A percentile compares a stretch with the other conserved stretches of the same genome.
Evolutionary conservation across 306 rosid species (phyloP).

Genomic region (Pyrus pyrifolia): DNA sequence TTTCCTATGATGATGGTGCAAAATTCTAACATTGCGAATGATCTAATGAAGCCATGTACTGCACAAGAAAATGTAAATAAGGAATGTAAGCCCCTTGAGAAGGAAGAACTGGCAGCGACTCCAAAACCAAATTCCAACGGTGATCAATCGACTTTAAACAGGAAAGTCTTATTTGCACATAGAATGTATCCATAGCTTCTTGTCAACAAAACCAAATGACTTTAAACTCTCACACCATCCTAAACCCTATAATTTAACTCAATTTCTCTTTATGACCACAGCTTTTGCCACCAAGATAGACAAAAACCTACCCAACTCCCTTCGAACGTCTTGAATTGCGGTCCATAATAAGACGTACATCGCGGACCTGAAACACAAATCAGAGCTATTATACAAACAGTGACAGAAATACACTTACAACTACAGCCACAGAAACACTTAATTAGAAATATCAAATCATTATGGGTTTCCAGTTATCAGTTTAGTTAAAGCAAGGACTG

Average conservation of each 20-base stretch:
- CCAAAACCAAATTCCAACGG: not conserved
- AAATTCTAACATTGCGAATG: not conserved
- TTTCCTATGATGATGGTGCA: not conserved
- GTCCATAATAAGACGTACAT: conserved; percentile 95
- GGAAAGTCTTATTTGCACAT: not conserved
- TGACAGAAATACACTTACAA: not conserved
- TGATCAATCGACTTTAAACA: not conserved
- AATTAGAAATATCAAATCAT: not conserved
- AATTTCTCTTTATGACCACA: not conserved
- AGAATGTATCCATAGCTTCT: not conserved
- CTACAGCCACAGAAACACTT: not conserved
- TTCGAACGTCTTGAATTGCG: conserved; percentile 96
- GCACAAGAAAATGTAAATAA: not conserved
- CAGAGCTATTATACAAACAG: not conserved
- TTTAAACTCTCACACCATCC: not conserved
- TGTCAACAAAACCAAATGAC: not conserved
- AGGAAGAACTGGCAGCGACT: not conserved
- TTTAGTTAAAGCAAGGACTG: not conserved
- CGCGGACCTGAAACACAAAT: conserved; percentile 63
- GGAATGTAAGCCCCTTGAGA: not conserved
- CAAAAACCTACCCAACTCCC: conserved; percentile 83
- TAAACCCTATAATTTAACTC: not conserved
- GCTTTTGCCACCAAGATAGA: not conserved
- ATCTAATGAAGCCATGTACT: not conserved
- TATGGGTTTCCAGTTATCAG: not conserved